These are phyloP conservation scores for Fusarium agapanthi DNA, from an alignment of 2,329 filamentous ascomycete genomes.

Conservation along the genomic window DNA sequence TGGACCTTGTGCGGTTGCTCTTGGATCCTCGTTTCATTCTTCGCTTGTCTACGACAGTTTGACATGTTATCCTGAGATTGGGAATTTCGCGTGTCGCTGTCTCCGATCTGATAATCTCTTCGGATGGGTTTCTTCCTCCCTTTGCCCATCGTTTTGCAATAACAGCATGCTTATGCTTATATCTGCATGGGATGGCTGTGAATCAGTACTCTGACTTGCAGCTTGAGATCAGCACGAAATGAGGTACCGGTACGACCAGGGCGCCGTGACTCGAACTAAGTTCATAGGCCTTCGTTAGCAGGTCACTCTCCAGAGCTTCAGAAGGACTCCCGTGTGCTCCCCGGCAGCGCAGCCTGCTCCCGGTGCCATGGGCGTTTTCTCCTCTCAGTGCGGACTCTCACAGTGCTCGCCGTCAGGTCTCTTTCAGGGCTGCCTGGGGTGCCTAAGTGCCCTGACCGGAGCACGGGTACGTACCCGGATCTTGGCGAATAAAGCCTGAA, in stretches of 20 bases:
- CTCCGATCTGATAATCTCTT: conserved; percentile 9
- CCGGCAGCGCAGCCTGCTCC: conserved; percentile 1
- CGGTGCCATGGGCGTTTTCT: background rate
- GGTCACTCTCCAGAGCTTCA: background rate
- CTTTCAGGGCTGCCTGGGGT: conserved; percentile 20
- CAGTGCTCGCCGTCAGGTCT: conserved; percentile 1
- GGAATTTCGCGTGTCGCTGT: conserved; percentile 24
- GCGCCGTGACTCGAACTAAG: conserved; percentile 20
- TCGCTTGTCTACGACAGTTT: conserved; percentile 21
- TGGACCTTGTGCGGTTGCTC: conserved; percentile 13
- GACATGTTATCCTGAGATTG: conserved; percentile 13
- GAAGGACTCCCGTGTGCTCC: background rate
- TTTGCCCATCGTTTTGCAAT: conserved; percentile 4
- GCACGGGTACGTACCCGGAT: conserved; percentile 30
- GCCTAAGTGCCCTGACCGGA: conserved; percentile 28
- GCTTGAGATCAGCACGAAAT: background rate
- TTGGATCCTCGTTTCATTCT: conserved; percentile 30
- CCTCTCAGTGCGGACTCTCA: background rate
- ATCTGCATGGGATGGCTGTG: background rate
- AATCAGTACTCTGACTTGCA: conserved; percentile 2
- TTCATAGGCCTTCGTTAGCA: conserved; percentile 28
- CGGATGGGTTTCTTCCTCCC: conserved; percentile 17
- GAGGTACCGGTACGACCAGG: conserved; percentile 6
- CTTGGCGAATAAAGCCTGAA: conserved; percentile 27
- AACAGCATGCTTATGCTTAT: conserved; percentile 21